Evolutionary conservation across 192 early-diverging fungal genomes (phyloP).

Genomic region (Coemansia sp.): DNA sequence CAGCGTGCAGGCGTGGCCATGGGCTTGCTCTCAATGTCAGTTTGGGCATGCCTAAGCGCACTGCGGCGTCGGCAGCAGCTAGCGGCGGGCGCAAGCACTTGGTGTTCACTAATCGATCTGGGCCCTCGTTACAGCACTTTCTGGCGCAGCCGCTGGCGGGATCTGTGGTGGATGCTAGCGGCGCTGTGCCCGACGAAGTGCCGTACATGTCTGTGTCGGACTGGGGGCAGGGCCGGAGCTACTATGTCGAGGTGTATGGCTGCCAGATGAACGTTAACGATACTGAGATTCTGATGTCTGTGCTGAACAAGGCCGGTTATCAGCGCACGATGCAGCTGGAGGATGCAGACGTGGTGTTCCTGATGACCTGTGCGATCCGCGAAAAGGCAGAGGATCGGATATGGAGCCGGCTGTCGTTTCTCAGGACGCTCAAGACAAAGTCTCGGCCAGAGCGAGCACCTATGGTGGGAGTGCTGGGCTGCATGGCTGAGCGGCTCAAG

Average conservation of each 20-base stretch:
- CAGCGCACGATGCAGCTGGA: constrained; percentile 52
- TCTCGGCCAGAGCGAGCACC: constrained; percentile 54
- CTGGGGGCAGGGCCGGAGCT: constrained; percentile 61
- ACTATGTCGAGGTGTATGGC: constrained; percentile 74
- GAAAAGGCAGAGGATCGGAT: constrained; percentile 73
- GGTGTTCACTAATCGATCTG: constrained; percentile 46
- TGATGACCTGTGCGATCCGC: constrained; percentile 76
- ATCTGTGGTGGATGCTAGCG: neutral
- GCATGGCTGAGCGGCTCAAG: constrained; percentile 76
- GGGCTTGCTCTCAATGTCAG: no score
- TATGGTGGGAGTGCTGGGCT: constrained; percentile 71
- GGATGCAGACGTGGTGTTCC: constrained; percentile 64
- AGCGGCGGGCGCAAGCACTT: constrained; percentile 19
- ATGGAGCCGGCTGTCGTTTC: constrained; percentile 60
- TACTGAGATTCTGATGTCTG: constrained; percentile 71
- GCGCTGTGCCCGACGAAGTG: constrained; percentile 24
- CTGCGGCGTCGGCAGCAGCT: neutral
- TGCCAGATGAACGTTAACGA: constrained; percentile 83
- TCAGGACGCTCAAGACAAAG: constrained; percentile 58
- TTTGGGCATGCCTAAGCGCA: no score
- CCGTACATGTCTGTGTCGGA: constrained; percentile 45
- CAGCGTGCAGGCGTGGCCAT: neutral
- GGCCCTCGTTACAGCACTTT: constrained; percentile 50
- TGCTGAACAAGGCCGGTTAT: constrained; percentile 66
- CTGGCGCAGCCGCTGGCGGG: constrained; percentile 28